Evolutionary conservation across 2,329 filamentous ascomycete genomes (phyloP).

Genomic region (Fusarium luffae): DNA sequence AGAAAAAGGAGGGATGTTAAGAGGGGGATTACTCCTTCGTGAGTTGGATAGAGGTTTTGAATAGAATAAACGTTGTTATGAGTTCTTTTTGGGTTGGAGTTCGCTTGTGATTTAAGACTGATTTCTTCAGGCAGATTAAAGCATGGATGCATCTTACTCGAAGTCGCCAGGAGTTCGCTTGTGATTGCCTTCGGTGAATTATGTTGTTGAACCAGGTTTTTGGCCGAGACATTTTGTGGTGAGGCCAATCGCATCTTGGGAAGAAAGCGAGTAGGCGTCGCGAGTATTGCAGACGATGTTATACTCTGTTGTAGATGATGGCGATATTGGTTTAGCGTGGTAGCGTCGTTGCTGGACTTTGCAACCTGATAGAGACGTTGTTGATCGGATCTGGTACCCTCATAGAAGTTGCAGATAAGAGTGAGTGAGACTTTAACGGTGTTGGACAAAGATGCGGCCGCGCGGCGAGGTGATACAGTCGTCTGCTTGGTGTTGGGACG

Average conservation of each 20-base stretch:
- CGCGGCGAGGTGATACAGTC: constrained; percentile 23
- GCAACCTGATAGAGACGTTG: neutral
- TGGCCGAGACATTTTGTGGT: constrained; percentile 22
- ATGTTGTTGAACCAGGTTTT: constrained; percentile 1
- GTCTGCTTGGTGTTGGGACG: neutral
- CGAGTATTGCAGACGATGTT: neutral
- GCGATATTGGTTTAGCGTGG: too few relatives aligned
- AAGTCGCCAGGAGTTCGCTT: constrained; percentile 2
- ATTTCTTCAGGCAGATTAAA: too few relatives aligned
- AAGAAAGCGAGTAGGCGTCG: constrained; percentile 1
- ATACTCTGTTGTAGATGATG: too few relatives aligned
- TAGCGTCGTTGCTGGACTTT: too few relatives aligned
- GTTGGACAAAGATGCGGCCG: constrained; percentile 18
- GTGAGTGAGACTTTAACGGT: neutral
- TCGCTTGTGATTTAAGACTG: constrained; percentile 9
- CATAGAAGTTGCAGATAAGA: too few relatives aligned
- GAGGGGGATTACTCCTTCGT: neutral
- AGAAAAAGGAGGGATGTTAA: constrained; percentile 19
- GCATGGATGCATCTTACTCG: too few relatives aligned
- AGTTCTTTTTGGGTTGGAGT: neutral
- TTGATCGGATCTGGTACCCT: too few relatives aligned
- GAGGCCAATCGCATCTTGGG: constrained; percentile 22
- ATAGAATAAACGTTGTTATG: constrained; percentile 32
- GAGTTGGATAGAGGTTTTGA: constrained; percentile 18
- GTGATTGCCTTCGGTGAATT: constrained; percentile 15